phyloP scores from a whole-genome alignment of 2,329 filamentous ascomycete genomes.

The Cadophora sp. region DNA sequence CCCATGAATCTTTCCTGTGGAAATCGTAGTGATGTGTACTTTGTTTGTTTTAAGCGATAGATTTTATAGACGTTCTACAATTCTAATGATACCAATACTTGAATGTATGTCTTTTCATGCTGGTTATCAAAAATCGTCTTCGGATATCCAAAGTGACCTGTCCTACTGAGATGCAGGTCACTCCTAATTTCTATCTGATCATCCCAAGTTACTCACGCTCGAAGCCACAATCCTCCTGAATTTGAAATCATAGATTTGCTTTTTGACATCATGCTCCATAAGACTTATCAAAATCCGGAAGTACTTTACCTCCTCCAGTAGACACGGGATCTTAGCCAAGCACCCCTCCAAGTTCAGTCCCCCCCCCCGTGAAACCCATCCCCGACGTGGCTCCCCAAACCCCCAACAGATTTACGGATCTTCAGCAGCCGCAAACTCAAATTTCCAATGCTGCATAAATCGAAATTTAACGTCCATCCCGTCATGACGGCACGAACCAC shows the following conservation, averaged over 20 bases:
- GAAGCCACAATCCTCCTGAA: neutral
- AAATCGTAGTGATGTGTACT: neutral
- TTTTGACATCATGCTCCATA: neutral
- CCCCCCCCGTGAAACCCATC: neutral
- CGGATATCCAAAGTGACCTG: too few species aligned
- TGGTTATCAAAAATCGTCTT: too few species aligned
- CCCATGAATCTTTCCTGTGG: neutral
- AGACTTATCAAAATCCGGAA: neutral
- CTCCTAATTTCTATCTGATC: neutral
- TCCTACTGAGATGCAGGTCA: neutral
- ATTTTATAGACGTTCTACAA: neutral
- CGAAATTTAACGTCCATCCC: neutral
- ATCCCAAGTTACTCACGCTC: neutral
- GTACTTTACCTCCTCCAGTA: neutral
- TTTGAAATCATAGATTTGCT: neutral
- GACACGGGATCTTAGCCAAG: neutral
- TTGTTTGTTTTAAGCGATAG: neutral
- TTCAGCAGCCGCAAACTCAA: neutral
- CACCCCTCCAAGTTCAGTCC: neutral
- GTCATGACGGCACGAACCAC: neutral
- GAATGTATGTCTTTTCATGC: neutral
- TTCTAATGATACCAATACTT: constrained; percentile 1
- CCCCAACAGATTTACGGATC: neutral
- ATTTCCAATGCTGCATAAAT: neutral
- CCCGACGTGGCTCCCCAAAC: neutral